Percentiles rank a stretch among this genome's conserved stretches.
These are phyloP conservation scores for Moelleriella libera DNA, from an alignment of 2,329 filamentous ascomycete species.

Conservation along the genomic window DNA sequence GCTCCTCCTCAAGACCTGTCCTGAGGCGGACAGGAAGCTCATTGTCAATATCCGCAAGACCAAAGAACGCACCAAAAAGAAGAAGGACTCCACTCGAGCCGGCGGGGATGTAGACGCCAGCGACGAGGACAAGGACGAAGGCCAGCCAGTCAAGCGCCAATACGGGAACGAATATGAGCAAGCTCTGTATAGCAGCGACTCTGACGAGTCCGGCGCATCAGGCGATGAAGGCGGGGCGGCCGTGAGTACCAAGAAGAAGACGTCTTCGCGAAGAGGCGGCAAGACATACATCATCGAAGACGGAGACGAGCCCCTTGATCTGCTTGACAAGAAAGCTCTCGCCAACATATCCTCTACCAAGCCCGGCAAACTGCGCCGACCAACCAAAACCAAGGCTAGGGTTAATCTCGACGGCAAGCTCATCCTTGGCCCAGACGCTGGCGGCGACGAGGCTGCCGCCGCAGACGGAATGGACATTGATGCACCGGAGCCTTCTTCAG, in stretches of 20 bases:
- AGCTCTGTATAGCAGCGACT: slow-evolving; percentile 77
- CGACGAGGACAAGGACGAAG: slow-evolving; percentile 38
- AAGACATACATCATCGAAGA: slow-evolving; percentile 86
- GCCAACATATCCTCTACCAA: slow-evolving; percentile 90
- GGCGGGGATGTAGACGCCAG: slow-evolving; percentile 42
- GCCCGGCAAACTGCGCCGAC: slow-evolving; percentile 50
- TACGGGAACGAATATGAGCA: slow-evolving; percentile 94
- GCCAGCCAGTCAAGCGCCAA: slow-evolving; percentile 33
- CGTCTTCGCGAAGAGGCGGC: slow-evolving; percentile 38
- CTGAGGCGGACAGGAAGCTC: slow-evolving; percentile 77
- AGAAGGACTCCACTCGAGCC: slow-evolving; percentile 56
- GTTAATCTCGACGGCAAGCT: slow-evolving; percentile 68
- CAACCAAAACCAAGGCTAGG: slow-evolving; percentile 47
- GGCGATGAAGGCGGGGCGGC: slow-evolving; percentile 48
- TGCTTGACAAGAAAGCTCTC: slow-evolving; percentile 77
- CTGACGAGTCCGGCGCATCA: slow-evolving; percentile 34
- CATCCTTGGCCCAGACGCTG: slow-evolving; percentile 46
- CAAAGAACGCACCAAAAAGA: slow-evolving; percentile 78
- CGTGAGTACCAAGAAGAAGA: slow-evolving; percentile 26
- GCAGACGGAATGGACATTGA: slow-evolving; percentile 52
- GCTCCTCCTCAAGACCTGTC: slow-evolving; percentile 63
- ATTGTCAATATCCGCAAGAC: slow-evolving; percentile 92
- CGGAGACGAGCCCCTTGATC: slow-evolving; percentile 85
- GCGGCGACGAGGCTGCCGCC: slow-evolving; percentile 27
- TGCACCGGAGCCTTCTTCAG: slow-evolving; percentile 37